A percentile compares a stretch with the other conserved stretches of the same genome.
phyloP scores from a whole-genome alignment of 345 rosid species.

The Acer negundo region DNA sequence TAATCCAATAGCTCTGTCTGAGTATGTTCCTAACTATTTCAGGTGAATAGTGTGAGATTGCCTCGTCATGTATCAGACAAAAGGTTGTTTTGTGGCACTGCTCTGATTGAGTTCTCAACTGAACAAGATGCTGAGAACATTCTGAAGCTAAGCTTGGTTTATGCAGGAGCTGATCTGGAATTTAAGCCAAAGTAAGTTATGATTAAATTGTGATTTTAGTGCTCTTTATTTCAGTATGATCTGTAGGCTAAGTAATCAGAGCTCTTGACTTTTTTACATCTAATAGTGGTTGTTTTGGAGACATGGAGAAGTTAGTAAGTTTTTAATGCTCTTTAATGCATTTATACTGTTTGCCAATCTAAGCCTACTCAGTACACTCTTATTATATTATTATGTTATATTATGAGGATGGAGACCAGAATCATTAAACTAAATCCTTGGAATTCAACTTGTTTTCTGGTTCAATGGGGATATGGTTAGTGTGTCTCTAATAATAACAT shows the following conservation, averaged over 20 bases:
- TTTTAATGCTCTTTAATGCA: not conserved
- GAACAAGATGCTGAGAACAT: constrained; percentile 73
- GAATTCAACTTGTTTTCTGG: not conserved
- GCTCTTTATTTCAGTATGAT: not conserved
- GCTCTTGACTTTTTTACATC: not conserved
- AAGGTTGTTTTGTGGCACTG: constrained; percentile 75
- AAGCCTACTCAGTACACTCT: not conserved
- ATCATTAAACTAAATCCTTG: not conserved
- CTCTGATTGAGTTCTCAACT: constrained; percentile 77
- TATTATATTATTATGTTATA: not conserved
- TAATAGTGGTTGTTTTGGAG: not conserved
- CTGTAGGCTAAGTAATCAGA: not conserved
- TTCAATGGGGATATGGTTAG: not conserved
- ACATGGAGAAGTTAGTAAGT: not conserved
- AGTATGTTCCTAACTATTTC: constrained; percentile 15
- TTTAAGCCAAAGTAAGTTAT: constrained; percentile 76
- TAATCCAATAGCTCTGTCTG: constrained; percentile 5
- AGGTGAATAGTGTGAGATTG: constrained; percentile 92
- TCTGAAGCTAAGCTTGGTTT: constrained; percentile 57
- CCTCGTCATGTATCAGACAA: constrained; percentile 82
- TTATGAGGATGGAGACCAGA: not conserved
- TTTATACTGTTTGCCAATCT: not conserved
- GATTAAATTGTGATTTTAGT: not conserved
- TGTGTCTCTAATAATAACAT: not conserved
- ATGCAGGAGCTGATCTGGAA: constrained; percentile 69